Evolutionary conservation across 805 yeast species (phyloP).

Genomic region (Schwanniomyces polymorphus): DNA sequence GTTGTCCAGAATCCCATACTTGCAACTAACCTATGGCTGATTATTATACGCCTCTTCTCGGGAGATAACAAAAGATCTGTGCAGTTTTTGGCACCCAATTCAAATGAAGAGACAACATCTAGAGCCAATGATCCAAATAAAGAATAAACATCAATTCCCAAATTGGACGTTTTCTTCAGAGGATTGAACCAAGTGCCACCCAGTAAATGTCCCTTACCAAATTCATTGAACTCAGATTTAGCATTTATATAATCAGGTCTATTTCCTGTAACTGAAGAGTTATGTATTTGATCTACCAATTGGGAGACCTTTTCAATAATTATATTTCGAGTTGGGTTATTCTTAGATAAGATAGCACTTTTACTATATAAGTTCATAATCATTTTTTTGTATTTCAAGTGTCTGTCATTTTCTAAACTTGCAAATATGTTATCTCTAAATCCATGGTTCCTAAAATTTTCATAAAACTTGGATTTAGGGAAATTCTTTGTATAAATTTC

Average conservation of each 20-base stretch:
- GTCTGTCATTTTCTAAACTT: slow-evolving; percentile 48
- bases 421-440: slow-evolving; percentile 56
- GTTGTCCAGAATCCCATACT: slow-evolving; percentile 70
- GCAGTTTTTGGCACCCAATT: slow-evolving; percentile 52
- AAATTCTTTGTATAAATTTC: slow-evolving; percentile 58
- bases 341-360: slow-evolving; percentile 29
- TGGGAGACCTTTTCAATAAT: slow-evolving; percentile 26
- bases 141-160: slow-evolving; percentile 55
- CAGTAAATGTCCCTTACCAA: slow-evolving; percentile 32
- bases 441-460: slow-evolving; percentile 60
- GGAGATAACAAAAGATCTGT: slow-evolving; percentile 44
- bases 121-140: slow-evolving; percentile 72
- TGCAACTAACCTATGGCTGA: slow-evolving; percentile 50
- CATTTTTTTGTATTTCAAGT: slow-evolving; percentile 36
- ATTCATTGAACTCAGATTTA: slow-evolving; percentile 26
- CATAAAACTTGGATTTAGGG: slow-evolving; percentile 59
- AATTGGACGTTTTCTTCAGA: slow-evolving; percentile 16
- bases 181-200: slow-evolving; percentile 32
- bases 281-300: slow-evolving; percentile 24
- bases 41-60: slow-evolving; percentile 35
- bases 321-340: slow-evolving; percentile 24
- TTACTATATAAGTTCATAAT: slow-evolving; percentile 35
- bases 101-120: slow-evolving; percentile 65
- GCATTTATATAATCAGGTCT: slow-evolving; percentile 36
- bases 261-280: slow-evolving; percentile 28